Evolutionary conservation across 306 rosid genomes (phyloP).

Genomic region (Ormosia emarginata): DNA sequence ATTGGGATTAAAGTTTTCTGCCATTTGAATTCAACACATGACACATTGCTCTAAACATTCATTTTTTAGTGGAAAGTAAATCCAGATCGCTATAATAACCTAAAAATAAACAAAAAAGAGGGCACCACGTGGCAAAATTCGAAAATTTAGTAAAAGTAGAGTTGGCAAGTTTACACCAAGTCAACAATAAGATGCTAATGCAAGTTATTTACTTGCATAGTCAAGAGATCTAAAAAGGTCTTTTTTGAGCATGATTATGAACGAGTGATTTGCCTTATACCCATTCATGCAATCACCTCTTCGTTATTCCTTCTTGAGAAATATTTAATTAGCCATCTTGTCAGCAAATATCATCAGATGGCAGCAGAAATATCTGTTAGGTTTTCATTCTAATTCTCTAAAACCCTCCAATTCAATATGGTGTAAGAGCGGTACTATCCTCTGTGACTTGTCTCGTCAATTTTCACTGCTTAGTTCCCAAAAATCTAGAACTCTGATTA

Average conservation of each 20-base stretch:
- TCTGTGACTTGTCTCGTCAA: no score
- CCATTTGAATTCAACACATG: neutral
- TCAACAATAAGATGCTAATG: neutral
- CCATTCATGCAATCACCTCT: neutral
- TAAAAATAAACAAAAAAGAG: neutral
- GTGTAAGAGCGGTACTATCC: no score
- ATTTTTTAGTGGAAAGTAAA: neutral
- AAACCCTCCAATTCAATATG: no score
- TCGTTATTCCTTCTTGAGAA: neutral
- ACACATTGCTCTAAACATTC: neutral
- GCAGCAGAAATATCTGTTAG: neutral
- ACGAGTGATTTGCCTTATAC: neutral
- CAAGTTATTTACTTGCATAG: neutral
- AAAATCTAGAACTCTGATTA: no score
- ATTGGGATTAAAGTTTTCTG: neutral
- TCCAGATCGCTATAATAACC: neutral
- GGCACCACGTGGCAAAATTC: neutral
- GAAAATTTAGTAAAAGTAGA: neutral
- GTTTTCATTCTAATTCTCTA: neutral
- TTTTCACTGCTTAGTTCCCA: no score
- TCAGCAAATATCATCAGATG: neutral
- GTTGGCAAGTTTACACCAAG: conserved; percentile 6
- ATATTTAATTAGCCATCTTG: neutral
- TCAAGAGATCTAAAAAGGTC: neutral
- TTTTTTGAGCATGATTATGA: neutral